Conservation (phyloP, 2,329 filamentous ascomycete genomes). For the Hypoxylon rubiginosum region DNA sequence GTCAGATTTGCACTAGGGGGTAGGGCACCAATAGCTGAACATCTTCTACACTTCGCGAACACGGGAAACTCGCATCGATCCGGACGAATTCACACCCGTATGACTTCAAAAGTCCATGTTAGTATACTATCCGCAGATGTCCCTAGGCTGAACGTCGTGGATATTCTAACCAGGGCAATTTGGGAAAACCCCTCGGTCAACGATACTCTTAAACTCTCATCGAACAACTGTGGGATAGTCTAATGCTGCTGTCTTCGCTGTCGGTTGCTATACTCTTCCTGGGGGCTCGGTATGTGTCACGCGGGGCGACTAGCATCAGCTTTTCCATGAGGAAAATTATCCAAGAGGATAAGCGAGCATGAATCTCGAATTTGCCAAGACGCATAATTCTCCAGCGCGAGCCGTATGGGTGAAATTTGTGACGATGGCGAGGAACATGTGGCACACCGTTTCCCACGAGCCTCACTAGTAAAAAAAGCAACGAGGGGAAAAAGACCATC, state of each 20-base stretch:
- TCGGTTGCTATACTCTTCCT: neutral
- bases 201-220: conserved; percentile 1
- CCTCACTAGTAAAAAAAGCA: conserved; percentile 4
- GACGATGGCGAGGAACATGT: neutral
- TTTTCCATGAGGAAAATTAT: no score
- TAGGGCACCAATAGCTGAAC: conserved; percentile 17
- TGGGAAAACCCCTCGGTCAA: conserved; percentile 5
- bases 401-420: neutral
- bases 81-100: conserved; percentile 28
- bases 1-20: conserved; percentile 17
- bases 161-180: conserved; percentile 9
- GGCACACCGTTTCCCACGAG: neutral
- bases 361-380: conserved; percentile 2
- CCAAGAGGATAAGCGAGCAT: conserved; percentile 3
- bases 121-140: conserved; percentile 23
- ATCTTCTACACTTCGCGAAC: conserved; percentile 7
- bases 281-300: neutral
- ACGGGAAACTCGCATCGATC: conserved; percentile 14
- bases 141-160: conserved; percentile 9
- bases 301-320: neutral
- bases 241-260: neutral
- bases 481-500: neutral
- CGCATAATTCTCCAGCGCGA: neutral
- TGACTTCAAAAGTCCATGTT: conserved; percentile 24
- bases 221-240: conserved; percentile 18